A percentile compares a stretch with the other conserved stretches of the same genome.
phyloP scores from a whole-genome alignment of 129 eudicot species.

The Scalesia atractyloides region DNA sequence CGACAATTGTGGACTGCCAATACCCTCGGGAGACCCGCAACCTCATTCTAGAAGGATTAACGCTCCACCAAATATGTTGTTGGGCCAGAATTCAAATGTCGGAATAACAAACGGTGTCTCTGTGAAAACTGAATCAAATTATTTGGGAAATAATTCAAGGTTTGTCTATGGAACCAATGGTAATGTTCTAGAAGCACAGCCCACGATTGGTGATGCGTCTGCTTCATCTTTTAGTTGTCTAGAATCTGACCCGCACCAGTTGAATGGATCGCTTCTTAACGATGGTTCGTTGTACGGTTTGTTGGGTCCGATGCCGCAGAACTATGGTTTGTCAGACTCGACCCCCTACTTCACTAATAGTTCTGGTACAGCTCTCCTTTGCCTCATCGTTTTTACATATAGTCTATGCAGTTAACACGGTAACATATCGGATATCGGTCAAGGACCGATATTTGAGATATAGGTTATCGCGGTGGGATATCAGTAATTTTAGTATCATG shows the following conservation, averaged over 20 bases:
- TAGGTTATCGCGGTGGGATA: no score
- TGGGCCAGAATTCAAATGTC: conserved; percentile 56
- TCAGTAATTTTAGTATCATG: no score
- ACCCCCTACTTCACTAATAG: conserved; percentile 52
- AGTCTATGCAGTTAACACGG: neutral
- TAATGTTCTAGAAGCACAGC: conserved; percentile 48
- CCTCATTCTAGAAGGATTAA: conserved; percentile 44
- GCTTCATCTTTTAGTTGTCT: conserved; percentile 62
- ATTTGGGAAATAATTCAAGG: conserved; percentile 51
- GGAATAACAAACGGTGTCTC: conserved; percentile 55
- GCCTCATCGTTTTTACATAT: conserved; percentile 28
- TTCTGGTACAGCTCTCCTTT: conserved; percentile 47
- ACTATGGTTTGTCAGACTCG: conserved; percentile 60
- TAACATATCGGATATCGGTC: neutral
- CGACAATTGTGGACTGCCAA: conserved; percentile 47
- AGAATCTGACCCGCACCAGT: conserved; percentile 65
- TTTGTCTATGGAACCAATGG: conserved; percentile 53
- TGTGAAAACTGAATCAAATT: conserved; percentile 67
- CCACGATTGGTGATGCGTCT: conserved; percentile 58
- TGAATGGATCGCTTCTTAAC: conserved; percentile 61
- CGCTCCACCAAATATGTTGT: conserved; percentile 46
- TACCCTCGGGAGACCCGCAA: conserved; percentile 43
- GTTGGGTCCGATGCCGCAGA: conserved; percentile 55
- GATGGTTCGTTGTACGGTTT: conserved; percentile 56
- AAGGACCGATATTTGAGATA: no score